phyloP scores from a whole-genome alignment of 768 basidiomycete species.

The Neoboletus brunneissimus region DNA sequence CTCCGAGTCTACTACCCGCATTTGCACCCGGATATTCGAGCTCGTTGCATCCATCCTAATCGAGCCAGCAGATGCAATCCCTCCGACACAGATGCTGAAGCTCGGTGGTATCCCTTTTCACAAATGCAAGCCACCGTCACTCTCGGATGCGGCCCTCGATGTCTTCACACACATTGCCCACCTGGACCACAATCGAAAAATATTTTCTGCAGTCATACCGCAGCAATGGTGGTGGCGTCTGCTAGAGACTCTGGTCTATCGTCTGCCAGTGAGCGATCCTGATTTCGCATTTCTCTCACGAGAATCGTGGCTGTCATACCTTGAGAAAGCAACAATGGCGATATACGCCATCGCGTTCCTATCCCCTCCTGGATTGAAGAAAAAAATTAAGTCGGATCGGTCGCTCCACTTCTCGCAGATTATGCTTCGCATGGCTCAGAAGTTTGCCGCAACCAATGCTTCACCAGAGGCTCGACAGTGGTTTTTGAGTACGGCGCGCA shows the following conservation, averaged over 20 bases:
- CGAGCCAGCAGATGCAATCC: constrained; percentile 62
- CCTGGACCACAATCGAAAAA: constrained; percentile 72
- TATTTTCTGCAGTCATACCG: constrained; percentile 62
- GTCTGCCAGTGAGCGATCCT: constrained; percentile 74
- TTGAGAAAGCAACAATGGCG: constrained; percentile 77
- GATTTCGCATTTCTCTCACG: constrained; percentile 68
- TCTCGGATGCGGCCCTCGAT: constrained; percentile 78
- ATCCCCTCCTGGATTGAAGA: constrained; percentile 72
- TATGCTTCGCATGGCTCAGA: constrained; percentile 69
- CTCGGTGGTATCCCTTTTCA: constrained; percentile 44
- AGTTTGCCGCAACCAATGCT: constrained; percentile 48
- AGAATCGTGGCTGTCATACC: constrained; percentile 71
- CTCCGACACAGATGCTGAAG: constrained; percentile 60
- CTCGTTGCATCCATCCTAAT: constrained; percentile 73
- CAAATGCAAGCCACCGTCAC: constrained; percentile 51
- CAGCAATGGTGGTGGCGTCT: constrained; percentile 54
- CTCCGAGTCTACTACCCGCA: constrained; percentile 42
- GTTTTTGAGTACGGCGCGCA: constrained; percentile 55
- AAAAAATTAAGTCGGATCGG: constrained; percentile 61
- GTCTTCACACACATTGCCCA: constrained; percentile 78
- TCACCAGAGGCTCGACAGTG: constrained; percentile 50
- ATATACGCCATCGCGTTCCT: constrained; percentile 87
- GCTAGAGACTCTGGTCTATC: constrained; percentile 70
- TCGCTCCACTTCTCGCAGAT: constrained; percentile 65
- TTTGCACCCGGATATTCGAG: constrained; percentile 58